Base-by-base conservation (phyloP, 768 basidiomycete species). In the Rhodosporidiobolus odoratus region DNA sequence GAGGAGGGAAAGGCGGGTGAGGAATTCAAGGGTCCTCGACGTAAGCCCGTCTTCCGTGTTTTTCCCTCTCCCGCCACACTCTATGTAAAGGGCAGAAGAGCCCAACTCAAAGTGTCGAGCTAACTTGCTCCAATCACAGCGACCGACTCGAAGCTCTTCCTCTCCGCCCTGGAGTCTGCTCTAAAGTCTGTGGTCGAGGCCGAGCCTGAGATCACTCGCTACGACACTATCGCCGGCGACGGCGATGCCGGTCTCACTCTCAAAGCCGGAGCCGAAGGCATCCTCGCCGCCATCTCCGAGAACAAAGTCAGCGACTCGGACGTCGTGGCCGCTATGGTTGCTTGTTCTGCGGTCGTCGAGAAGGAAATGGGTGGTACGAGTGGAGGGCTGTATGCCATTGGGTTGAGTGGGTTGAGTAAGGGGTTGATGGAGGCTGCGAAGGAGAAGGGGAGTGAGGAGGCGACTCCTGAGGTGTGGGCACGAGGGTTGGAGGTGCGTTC, bases 191-290 rank as follows among this genome's bases (percentile, higher is more conserved):
- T 97, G 69, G 85, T 92, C 68, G 80, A 80, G 13, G 89, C 88
- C 13, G 94, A 97, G 78, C 86, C 89, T 2, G 92, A 93, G 74
- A 92, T 99, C 70, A 97, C 94, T 21, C 81, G 84, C 27, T 89
- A 91, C 86, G 95, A 99, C 79, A 88, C 85, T 66, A 88, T 97
- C 62, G 90, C 91, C 3, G 94, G 94, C 35, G 94, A 98, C 77
- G 94, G 94, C 8, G 86, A 87, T 75, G 86, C 86, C 57, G 86
- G 87, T 15, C 79, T 83, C 47, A 87, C 86, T 12, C 85, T 87
- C 68, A 81, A 83, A 82, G 85, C 86, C 15, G 94, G 94, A 43
- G 81, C 79, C 2, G 75, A 79, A 30, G 81, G 75, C 32, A 66
- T 72, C 59, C 54, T 68, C 40, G 66, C 50, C 62, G 62, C 58